Base-by-base conservation (phyloP, 345 rosid species). In the Schrenkiella parvula region DNA sequence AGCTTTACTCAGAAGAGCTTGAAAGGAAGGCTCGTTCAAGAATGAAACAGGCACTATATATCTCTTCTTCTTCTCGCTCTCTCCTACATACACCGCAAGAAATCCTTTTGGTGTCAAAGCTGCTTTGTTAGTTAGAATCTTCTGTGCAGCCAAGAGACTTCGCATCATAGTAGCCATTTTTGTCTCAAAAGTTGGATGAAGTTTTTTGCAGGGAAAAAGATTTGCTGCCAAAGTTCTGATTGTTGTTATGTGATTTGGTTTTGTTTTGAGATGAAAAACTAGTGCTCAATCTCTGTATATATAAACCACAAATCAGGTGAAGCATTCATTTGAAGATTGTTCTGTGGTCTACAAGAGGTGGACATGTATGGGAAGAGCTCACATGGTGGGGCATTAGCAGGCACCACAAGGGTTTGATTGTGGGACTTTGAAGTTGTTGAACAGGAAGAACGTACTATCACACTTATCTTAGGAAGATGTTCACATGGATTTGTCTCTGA, bases 41-140 rank as follows among this genome's bases (percentile, higher is more conserved):
- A 43, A 17, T 11, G 19, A 43, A 17, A 15, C 48, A 0, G 50
- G 50, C 23, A 17, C 23, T 2, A 8, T 44, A 8, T 44, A 77
- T 50, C 80, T 68, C 68, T 81, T 83, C 77, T 67, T 82, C 31
- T 69, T 23, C 25, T 65, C 68, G 13, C 4, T 42, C 34, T 83
- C 91, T 19, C 88, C 87, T 14, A 85, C 86, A 51, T 85, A 84
- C 5, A 84, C 82, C 9, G 77, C 84, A 48, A 81, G 37, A 62
- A 73, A 74, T 7, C 85, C 84, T 60, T 79, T 86, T 1, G 75
- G 83, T 9, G 48, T 57, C 28, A 29, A 58, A 59, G 28, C 34
- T 44, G 9, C 51, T 64, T 65, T 73, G 7, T 19, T 55, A 0
- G 3, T 47, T 70, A 61, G 9, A 26, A 71, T 58, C 66, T 70